Evolutionary conservation across 768 basidiomycete species (phyloP), one percentile per base, ranked within the genome.

Genomic region (Lanmaoa pseudosensibilis): DNA sequence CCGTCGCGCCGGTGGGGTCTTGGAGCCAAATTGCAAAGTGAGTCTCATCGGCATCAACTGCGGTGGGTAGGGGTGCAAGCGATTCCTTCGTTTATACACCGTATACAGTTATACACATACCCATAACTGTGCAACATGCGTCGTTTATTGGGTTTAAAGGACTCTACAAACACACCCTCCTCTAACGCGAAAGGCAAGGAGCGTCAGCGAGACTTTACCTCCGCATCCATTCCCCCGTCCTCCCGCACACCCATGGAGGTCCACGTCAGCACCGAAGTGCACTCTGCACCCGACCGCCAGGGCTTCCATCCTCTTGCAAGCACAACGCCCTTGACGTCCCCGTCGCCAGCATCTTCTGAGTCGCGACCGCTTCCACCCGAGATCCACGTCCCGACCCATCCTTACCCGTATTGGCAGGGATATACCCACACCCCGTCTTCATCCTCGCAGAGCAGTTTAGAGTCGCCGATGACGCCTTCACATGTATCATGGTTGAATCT

Each of bases 401-500:
- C 71, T 13, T 73, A 69, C 56, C 72, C 70, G 25, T 74, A 69
- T 47, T 70, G 73, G 73, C 70, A 72, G 33, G 65, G 63, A n/a
- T 63, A 64, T 45, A 39, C 61, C 10, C 72, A 73, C 49, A 65
- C 63, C 6, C 64, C 70, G 4, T 59, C 68, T 30, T 68, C 68
- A n/a, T 74, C 67, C 33, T 65, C 66, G 41, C 54, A 72, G 56
- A 63, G 68, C 54, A 59, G 73, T 59, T 49, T 69, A 63, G 59
- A 72, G 57, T 69, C 75, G 53, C 62, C 64, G 54, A 49, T 64
- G 59, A 72, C 71, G 2, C 76, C 76, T n/a, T 71, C 76, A 1
- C 70, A 72, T 37, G 74, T 78, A 46, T 74, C 74, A 12, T 78
- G 77, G 78, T 54, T 76, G 46, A 55, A 56, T 51, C 45, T 52